A percentile compares a stretch with the other conserved stretches of the same genome.
phyloP scores from a whole-genome alignment of 768 basidiomycete genomes.

The Naganishia onofrii region DNA sequence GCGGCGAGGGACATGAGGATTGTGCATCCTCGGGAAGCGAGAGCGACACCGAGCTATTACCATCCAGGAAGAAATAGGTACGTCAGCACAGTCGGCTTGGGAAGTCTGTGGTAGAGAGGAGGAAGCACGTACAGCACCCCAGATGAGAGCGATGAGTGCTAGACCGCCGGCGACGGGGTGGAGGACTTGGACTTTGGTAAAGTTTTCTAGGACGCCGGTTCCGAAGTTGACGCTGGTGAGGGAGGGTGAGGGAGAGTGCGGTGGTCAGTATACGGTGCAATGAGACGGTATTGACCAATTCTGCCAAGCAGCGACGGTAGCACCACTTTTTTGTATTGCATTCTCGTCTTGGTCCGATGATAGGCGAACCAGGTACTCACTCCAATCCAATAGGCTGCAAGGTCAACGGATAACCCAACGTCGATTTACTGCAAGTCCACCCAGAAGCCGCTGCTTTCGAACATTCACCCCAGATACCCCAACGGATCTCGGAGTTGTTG shows the following conservation, averaged over 20 bases:
- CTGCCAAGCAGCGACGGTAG: too few species aligned
- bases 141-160: slow-evolving; percentile 43
- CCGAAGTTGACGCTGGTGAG: slow-evolving; percentile 50
- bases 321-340: too few species aligned
- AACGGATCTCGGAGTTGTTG: slow-evolving; percentile 56
- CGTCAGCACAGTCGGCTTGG: neutral
- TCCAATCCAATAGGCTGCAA: slow-evolving; percentile 18
- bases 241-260: neutral
- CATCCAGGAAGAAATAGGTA: neutral
- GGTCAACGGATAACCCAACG: slow-evolving; percentile 26
- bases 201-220: slow-evolving; percentile 60
- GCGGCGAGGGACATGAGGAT: slow-evolving; percentile 71
- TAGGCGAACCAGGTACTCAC: slow-evolving; percentile 22
- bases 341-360: neutral
- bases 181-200: slow-evolving; percentile 71
- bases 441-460: slow-evolving; percentile 28
- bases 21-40: slow-evolving; percentile 68
- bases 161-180: slow-evolving; percentile 66
- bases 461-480: slow-evolving; percentile 72
- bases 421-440: slow-evolving; percentile 35
- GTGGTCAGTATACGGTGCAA: neutral
- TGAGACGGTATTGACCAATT: too few species aligned
- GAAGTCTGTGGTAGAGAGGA: neutral
- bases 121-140: slow-evolving; percentile 27
- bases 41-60: slow-evolving; percentile 61